Base-by-base conservation (phyloP, 306 rosid genomes). In the Vigna nakashimae region DNA sequence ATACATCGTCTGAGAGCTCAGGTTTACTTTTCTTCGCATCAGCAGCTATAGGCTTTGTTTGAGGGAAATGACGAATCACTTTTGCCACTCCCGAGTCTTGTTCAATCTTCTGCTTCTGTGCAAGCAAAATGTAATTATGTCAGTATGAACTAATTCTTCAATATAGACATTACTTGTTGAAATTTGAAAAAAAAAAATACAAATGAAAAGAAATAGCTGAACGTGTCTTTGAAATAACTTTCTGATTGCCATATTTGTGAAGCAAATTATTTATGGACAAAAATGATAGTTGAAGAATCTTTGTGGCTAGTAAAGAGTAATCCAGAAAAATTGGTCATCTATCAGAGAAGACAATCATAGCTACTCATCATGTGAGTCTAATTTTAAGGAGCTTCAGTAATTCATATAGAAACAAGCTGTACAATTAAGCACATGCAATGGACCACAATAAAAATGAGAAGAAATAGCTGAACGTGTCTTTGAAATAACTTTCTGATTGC, bases 71-170 rank as follows among this genome's bases (percentile, higher is more conserved):
- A 66, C 98, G 91, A 72, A 90, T 70, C 42, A 85, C 87, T 79
- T 87, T 85, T 1, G 53, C 60, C 43, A 80, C 83, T 69, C 71
- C 92, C 0, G 88, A 52, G 48, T 80, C 91, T 73, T 76, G 76
- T 80, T 75, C 84, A 64, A 88, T 64, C 89, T 88, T 89, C 79
- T 81, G 95, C 90, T 87, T 94, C 98, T 94, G 97, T 77, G 42
- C 70, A 71, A 64, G 58, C 58, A 36, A 58, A 69, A 84, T 65
- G 50, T 76, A 73, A 85, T 38, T 68, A 38, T 9, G 26, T 68
- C 70, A 62, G 32, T 60, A 18, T 62, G 68, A 72, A 63, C 28
- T 32, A 28, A 71, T 56, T 75, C 46, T 20, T 78, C 69, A 65
- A 51, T 28, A 63, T 26, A 2, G 65, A 77, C 34, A 36, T 77